phyloP scores from a whole-genome alignment of 257 asterid genomes.

The Craterostigma plantagineum region DNA sequence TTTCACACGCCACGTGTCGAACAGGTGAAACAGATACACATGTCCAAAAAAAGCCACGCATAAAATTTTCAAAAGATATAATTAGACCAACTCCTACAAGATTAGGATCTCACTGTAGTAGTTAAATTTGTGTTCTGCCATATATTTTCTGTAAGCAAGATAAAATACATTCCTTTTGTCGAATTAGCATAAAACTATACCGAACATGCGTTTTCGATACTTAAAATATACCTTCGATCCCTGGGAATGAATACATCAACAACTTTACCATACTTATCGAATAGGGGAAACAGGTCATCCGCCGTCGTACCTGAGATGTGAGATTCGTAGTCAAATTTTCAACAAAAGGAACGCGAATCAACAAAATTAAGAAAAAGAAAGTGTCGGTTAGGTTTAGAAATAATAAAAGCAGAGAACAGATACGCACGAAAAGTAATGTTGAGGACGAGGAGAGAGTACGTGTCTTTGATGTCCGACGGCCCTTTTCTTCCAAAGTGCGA shows the following conservation, averaged over 20 bases:
- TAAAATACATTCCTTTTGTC: too few relatives aligned
- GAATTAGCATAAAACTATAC: too few relatives aligned
- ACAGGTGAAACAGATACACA: background rate
- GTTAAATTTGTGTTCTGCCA: background rate
- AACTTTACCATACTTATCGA: conserved; percentile 71
- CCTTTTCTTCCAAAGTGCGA: conserved; percentile 72
- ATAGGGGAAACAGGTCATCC: conserved; percentile 62
- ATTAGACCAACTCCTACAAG: too few relatives aligned
- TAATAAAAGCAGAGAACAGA: background rate
- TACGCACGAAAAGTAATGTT: conserved; percentile 49
- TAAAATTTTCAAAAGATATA: background rate
- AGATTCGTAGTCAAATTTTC: background rate
- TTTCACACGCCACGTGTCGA: background rate
- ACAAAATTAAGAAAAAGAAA: background rate
- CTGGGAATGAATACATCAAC: conserved; percentile 78
- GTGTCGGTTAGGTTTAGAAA: background rate
- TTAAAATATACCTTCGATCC: conserved; percentile 41
- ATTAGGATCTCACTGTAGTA: background rate
- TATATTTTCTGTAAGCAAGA: background rate
- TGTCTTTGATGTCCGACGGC: conserved; percentile 68
- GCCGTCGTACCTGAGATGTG: conserved; percentile 52
- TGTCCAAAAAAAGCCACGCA: background rate
- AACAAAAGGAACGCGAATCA: background rate
- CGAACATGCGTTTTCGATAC: too few relatives aligned
- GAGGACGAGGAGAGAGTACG: conserved; percentile 62